Evolutionary conservation across 1,139 yeast species (phyloP), one percentile per base, ranked within the genome.

Genomic region (Magnusiomyces sp.): DNA sequence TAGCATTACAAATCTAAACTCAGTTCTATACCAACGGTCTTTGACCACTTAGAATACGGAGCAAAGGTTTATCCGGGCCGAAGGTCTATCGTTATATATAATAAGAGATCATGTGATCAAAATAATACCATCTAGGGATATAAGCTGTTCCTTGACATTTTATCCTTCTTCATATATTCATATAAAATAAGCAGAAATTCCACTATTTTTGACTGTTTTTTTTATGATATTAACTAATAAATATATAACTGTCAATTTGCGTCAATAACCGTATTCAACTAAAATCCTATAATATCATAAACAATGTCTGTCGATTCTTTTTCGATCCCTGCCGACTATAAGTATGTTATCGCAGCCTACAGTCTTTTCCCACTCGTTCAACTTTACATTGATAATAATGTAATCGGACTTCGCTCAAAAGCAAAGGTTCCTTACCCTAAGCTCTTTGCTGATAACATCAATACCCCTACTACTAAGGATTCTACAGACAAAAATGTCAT

Each of bases 391-490:
- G 49, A 47, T 17, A 14, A 29, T 40, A 47, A 54, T 36, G 54
- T 53, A 16, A 43, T 47, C 34, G 41, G 19, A 14, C 47, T 47
- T 39, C 49, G 58, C 20, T 42, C 39, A 6, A n/a, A 16, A 23
- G 45, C 51, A 41, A 40, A 50, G 36, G 54, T 52, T 33, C 39
- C 39, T 32, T 48, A 51, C 23, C 57, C 57, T 14, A 14, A n/a
- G 13, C 52, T 53, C 6, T 54, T 54, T 40, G 57, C 56, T 1
- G n/a, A n/a, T n/a, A n/a, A n/a, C n/a, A n/a, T n/a, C n/a, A n/a
- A n/a, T n/a, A 40, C 52, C 31, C 53, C 48, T 17, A 53, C 56
- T 43, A 50, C 52, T 27, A 45, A 29, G 5, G 52, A 54, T 42
- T 51, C 51, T 17, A 38, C 38, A 36, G 53, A 54, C 46, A 32